Percentiles rank a stretch among this genome's conserved stretches.
Conservation (phyloP, 1,284 basidiomycete genomes). For the Sanghuangporus sanghuang region DNA sequence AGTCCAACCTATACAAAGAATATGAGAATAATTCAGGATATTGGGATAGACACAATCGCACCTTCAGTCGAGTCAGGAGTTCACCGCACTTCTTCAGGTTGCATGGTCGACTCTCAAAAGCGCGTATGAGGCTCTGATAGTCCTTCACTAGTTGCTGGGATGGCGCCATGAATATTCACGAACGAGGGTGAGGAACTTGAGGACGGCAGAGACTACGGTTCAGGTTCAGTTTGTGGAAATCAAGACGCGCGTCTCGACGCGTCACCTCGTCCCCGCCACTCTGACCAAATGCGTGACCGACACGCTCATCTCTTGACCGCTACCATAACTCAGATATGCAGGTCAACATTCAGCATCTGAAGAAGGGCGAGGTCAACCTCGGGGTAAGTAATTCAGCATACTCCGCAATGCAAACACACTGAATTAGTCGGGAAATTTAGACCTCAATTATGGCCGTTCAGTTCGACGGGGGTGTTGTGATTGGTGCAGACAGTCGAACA, state of each 20-base stretch:
- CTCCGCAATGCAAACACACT: neutral
- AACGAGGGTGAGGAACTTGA: conserved; percentile 21
- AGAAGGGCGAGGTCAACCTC: conserved; percentile 90
- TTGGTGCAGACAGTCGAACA: conserved; percentile 96
- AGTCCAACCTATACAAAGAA: conserved; percentile 57
- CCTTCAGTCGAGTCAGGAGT: conserved; percentile 72
- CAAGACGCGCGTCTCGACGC: conserved; percentile 55
- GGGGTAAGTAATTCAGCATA: conserved; percentile 58
- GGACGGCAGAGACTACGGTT: conserved; percentile 22
- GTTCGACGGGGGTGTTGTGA: conserved; percentile 91
- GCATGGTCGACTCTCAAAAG: conserved; percentile 55
- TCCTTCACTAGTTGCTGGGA: conserved; percentile 50
- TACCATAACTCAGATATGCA: conserved; percentile 46
- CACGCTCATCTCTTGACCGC: conserved; percentile 17
- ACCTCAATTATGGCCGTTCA: conserved; percentile 99
- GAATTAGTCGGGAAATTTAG: conserved; percentile 35
- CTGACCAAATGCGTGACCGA: conserved; percentile 6
- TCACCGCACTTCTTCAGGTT: conserved; percentile 61
- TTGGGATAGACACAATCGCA: conserved; percentile 22
- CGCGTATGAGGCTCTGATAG: conserved; percentile 56
- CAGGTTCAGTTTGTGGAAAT: conserved; percentile 9
- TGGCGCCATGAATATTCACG: conserved; percentile 36
- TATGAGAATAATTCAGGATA: neutral
- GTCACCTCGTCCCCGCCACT: conserved; percentile 24
- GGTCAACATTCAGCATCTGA: conserved; percentile 74